phyloP scores from a whole-genome alignment of 2,329 filamentous ascomycete species.

The Scedosporium apiospermum region DNA sequence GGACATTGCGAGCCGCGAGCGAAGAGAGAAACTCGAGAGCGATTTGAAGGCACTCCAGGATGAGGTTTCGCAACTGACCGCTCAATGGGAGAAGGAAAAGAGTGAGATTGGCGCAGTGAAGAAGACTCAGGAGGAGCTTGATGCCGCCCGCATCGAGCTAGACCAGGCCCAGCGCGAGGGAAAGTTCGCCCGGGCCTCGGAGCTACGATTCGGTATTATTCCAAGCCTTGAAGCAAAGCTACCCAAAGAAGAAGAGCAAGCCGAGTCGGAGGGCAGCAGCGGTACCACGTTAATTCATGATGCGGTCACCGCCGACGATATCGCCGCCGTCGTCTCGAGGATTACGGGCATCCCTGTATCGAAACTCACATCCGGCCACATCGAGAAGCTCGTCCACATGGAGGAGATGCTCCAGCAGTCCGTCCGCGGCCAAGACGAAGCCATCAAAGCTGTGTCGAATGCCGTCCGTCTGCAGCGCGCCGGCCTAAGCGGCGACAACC shows the following conservation, averaged over 20 bases:
- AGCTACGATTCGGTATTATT: constrained; percentile 81
- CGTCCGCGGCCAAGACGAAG: constrained; percentile 89
- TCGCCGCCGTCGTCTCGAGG: constrained; percentile 81
- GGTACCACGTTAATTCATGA: constrained; percentile 67
- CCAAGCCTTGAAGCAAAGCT: constrained; percentile 71
- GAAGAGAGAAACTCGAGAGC: constrained; percentile 74
- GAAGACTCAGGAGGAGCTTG: constrained; percentile 77
- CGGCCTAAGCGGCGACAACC: constrained; percentile 82
- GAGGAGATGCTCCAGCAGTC: constrained; percentile 78
- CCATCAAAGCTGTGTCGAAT: constrained; percentile 80
- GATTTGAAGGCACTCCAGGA: constrained; percentile 69
- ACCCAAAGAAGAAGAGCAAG: constrained; percentile 57
- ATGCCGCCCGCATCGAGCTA: constrained; percentile 74
- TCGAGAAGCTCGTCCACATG: constrained; percentile 93
- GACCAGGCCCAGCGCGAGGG: constrained; percentile 81
- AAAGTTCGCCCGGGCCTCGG: constrained; percentile 83
- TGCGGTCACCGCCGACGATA: constrained; percentile 90
- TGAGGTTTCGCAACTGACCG: constrained; percentile 63
- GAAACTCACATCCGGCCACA: constrained; percentile 86
- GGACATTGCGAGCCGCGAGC: constrained; percentile 79
- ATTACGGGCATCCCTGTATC: constrained; percentile 88
- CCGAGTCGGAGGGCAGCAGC: constrained; percentile 11
- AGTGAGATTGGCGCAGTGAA: constrained; percentile 81
- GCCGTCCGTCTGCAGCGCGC: constrained; percentile 91
- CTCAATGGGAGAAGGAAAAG: constrained; percentile 85